phyloP scores from a whole-genome alignment of 495 filamentous ascomycete genomes.

The Cudoniella acicularis region DNA sequence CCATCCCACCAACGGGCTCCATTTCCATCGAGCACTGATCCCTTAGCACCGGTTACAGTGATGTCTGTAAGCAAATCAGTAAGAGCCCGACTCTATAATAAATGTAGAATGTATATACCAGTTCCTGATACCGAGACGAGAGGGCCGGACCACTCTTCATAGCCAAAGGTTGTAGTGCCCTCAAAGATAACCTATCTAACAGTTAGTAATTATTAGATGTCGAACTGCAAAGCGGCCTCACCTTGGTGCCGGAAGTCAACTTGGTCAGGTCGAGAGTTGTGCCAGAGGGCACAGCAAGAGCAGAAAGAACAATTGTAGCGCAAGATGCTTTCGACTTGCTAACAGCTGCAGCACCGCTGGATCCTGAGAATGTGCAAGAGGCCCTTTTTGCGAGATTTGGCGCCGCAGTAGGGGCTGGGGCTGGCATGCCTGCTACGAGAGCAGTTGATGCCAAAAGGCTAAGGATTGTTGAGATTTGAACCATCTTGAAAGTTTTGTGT shows the following conservation, averaged over 20 bases:
- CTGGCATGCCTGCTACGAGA: not conserved
- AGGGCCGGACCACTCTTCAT: conserved; percentile 44
- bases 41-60: conserved; percentile 39
- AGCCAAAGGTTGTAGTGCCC: conserved; percentile 43
- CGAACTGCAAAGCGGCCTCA: not conserved
- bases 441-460: not conserved
- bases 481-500: conserved; percentile 3
- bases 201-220: not conserved
- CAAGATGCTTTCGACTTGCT: conserved; percentile 45
- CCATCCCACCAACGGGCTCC: conserved; percentile 51
- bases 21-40: conserved; percentile 39
- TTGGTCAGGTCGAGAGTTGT: conserved; percentile 48
- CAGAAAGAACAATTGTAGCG: conserved; percentile 44
- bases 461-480: conserved; percentile 1
- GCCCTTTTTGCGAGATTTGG: conserved; percentile 29
- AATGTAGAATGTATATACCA: no score
- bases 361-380: conserved; percentile 47
- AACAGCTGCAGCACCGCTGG: conserved; percentile 33
- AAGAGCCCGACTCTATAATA: no score
- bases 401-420: conserved; percentile 15
- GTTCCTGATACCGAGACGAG: conserved; percentile 43
- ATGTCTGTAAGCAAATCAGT: no score
- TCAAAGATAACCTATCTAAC: conserved; percentile 38
- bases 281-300: conserved; percentile 49
- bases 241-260: conserved; percentile 39